Evolutionary conservation across 2,329 filamentous ascomycete species (phyloP), one percentile per base, ranked within the genome.

Genomic region (Arthrobotrys sinensis): DNA sequence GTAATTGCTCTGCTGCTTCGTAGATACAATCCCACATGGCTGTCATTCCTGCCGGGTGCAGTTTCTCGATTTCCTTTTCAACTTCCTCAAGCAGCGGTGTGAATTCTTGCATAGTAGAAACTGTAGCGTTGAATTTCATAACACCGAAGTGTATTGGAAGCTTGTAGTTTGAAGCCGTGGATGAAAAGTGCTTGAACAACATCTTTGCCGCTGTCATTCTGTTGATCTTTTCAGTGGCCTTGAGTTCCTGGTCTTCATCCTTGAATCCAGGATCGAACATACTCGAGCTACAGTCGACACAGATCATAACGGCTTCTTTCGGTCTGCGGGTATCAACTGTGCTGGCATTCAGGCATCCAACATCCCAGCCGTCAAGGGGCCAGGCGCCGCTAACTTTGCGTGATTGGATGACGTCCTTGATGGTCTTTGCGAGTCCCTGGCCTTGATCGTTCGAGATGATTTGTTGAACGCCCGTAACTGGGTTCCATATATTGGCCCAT

Each of bases 11-110:
- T 8, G 57, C 76, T n/a, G 69, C 76, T 52, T 79, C 63, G 55
- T 75, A 79, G 12, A 79, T 69, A 34, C 69, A 73, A 19, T 79
- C 76, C 76, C 76, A 79, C 70, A 79, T 75, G 5, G 76, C 68
- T 0, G 76, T 79, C 69, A 73, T 75, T 3, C 69, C 69, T 6
- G 38, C 11, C 8, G 69, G 55, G 32, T 64, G 40, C 2, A 79
- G 34, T 14, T 53, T 63, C 21, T 79, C 76, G n/a, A 79, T 75
- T 52, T 75, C 57, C 5, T 65, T 65, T 50, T 75, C 68, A 6
- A 79, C 40, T 19, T 79, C 69, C 10, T 69, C 62, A 1, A 79
- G 40, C 12, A 79, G 14, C 4, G 76, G 76, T 21, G 76, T 79
- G 19, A 64, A 52, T 14, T 69, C 55, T 11, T 73, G 66, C 76